phyloP scores from a whole-genome alignment of 768 basidiomycete genomes.

The Phanerodontia chrysosporium region DNA sequence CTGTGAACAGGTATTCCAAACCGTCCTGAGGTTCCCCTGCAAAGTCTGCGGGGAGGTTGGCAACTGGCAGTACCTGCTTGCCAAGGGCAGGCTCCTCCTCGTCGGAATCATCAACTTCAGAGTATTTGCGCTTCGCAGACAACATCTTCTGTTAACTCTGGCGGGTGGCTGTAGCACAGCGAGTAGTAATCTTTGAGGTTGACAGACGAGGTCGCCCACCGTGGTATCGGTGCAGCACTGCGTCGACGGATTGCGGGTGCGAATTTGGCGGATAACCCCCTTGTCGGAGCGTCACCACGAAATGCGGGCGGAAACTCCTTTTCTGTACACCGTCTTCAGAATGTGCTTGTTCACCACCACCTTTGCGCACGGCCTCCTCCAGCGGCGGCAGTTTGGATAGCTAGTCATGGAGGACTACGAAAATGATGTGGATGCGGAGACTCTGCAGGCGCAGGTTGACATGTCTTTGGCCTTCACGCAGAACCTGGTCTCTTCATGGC shows the following conservation, averaged over 20 bases:
- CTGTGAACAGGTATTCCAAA: constrained; percentile 76
- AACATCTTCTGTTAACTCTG: not conserved
- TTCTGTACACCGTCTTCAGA: not conserved
- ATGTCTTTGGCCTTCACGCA: constrained; percentile 75
- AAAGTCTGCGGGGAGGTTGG: constrained; percentile 69
- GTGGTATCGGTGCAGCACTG: not conserved
- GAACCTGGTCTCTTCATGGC: constrained; percentile 72
- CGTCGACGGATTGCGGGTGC: not conserved
- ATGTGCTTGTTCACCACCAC: not conserved
- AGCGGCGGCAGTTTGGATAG: not conserved
- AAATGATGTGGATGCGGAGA: constrained; percentile 63
- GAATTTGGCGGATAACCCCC: not conserved
- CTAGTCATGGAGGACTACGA: constrained; percentile 22
- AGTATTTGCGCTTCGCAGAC: constrained; percentile 51
- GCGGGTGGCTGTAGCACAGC: not conserved
- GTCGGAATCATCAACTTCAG: constrained; percentile 46
- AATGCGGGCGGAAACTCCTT: not conserved
- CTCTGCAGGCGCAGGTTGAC: constrained; percentile 80
- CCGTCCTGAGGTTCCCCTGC: constrained; percentile 65
- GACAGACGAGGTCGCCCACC: too few species aligned
- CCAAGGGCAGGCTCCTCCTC: constrained; percentile 61
- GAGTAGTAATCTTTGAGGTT: not conserved
- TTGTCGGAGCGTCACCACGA: not conserved
- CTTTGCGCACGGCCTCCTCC: not conserved
- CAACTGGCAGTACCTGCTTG: constrained; percentile 76